Base-by-base conservation (phyloP, 1,139 yeast species). In the Suhomyces guaymorum region DNA sequence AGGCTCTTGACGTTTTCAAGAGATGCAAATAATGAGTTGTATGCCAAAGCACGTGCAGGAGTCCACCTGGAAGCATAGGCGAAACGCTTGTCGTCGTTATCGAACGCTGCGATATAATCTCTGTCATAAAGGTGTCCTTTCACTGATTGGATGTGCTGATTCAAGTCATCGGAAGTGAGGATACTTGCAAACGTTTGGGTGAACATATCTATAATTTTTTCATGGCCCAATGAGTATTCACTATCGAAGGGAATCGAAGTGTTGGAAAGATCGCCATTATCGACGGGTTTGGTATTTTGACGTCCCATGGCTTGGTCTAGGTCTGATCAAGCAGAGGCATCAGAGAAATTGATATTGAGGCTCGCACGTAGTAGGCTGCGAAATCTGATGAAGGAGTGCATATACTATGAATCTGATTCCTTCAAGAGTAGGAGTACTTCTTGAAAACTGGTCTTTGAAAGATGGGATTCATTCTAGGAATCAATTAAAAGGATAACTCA, bases 51-150 rank as follows among this genome's bases (percentile, higher is more conserved):
- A 37, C 96, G 65, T 0, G 94, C 78, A 0, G 96, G 92, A 0
- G 94, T 75, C 96, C 96, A 88, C 47, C 96, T 65, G 14, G 82
- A 76, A 11, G 82, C 86, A 51, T 88, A 88, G 0, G 95, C 95
- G 47, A 74, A 73, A 31, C 95, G 64, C 48, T 83, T 81, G 34
- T 70, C 74, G 37, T 75, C 81, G 33, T 64, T 61, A 36, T 75
- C 76, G 55, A 88, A 88, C 1, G 96, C 96, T 16, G 67, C 62
- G 2, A 70, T 44, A 52, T 86, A 88, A 44, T 86, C 80, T 46
- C 96, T 63, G 33, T 85, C 76, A 56, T 66, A 88, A 18, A 88
- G 63, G 35, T 77, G 76, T 2, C 80, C 72, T 51, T 88, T 88
- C 18, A 88, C 95, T 1, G 54, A 48, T 52, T 88, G 96, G 17